phyloP scores from a whole-genome alignment of 306 rosid genomes.

The Hippophae gyantsensis region DNA sequence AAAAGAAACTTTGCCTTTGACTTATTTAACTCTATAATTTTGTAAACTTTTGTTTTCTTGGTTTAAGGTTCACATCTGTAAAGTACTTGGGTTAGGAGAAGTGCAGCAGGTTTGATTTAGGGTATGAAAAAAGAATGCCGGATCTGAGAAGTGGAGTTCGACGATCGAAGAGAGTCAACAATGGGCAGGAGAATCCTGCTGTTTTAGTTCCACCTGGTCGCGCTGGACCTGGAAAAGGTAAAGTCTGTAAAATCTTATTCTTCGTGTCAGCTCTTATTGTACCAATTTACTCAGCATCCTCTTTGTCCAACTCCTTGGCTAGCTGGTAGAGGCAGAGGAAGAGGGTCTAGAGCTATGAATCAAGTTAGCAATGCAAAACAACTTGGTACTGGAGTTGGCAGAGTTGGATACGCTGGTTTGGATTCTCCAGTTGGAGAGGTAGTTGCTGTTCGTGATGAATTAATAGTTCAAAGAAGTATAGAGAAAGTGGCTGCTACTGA shows the following conservation, averaged over 20 bases:
- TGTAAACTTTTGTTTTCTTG: constrained; percentile 1
- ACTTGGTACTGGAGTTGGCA: constrained; percentile 20
- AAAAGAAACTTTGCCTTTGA: not conserved
- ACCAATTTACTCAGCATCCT: constrained; percentile 1
- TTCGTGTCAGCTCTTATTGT: not conserved
- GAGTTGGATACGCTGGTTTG: constrained; percentile 21
- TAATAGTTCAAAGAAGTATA: constrained; percentile 22
- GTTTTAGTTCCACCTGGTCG: constrained; percentile 30
- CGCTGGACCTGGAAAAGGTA: constrained; percentile 29
- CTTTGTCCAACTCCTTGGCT: constrained; percentile 16
- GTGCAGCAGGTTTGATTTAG: constrained; percentile 7
- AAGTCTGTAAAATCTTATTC: constrained; percentile 1
- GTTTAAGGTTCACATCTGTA: constrained; percentile 2
- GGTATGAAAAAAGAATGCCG: constrained; percentile 33
- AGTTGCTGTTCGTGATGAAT: constrained; percentile 22
- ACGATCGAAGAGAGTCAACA: constrained; percentile 39
- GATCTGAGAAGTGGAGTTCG: constrained; percentile 39
- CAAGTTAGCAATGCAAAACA: constrained; percentile 27
- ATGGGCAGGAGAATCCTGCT: constrained; percentile 27
- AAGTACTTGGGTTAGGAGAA: constrained; percentile 14
- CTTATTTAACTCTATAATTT: not conserved
- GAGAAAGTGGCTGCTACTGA: constrained; percentile 24
- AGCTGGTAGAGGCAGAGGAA: constrained; percentile 27
- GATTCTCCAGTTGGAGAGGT: constrained; percentile 20
- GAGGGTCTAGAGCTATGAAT: constrained; percentile 32